Evolutionary conservation across 148 eudicot genomes (phyloP).

Genomic region (Rhododendron ferrugineum): DNA sequence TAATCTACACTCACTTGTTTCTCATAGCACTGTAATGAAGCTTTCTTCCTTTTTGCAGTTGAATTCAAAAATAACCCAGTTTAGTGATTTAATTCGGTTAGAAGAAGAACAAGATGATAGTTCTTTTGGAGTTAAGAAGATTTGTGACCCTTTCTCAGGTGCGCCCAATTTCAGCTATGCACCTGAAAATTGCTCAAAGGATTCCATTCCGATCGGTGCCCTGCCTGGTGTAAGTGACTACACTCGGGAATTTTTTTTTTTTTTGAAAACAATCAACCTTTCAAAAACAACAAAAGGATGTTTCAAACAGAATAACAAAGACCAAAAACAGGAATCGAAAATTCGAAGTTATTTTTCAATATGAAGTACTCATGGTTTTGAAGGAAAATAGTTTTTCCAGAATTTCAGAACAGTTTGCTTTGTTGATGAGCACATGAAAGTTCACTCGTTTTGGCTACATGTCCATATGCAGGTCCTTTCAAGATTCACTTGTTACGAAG

Average conservation of each 20-base stretch:
- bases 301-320: neutral
- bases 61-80: conserved; percentile 34
- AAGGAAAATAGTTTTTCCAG: neutral
- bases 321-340: neutral
- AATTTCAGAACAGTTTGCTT: neutral
- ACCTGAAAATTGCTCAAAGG: conserved; percentile 41
- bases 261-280: neutral
- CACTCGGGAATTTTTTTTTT: too few species aligned
- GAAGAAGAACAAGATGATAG: conserved; percentile 16
- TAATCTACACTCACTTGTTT: neutral
- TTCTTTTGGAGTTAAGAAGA: conserved; percentile 17
- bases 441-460: neutral
- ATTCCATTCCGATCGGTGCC: conserved; percentile 51
- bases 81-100: conserved; percentile 22
- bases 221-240: conserved; percentile 49
- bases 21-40: neutral
- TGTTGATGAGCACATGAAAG: neutral
- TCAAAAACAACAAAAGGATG: neutral
- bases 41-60: conserved; percentile 31
- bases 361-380: neutral
- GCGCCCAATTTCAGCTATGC: conserved; percentile 47
- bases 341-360: neutral
- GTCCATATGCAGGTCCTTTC: conserved; percentile 46
- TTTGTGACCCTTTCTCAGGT: conserved; percentile 71
- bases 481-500: conserved; percentile 49